phyloP scores from a whole-genome alignment of 805 yeast genomes.

The Starmerella ratchasimensis region DNA sequence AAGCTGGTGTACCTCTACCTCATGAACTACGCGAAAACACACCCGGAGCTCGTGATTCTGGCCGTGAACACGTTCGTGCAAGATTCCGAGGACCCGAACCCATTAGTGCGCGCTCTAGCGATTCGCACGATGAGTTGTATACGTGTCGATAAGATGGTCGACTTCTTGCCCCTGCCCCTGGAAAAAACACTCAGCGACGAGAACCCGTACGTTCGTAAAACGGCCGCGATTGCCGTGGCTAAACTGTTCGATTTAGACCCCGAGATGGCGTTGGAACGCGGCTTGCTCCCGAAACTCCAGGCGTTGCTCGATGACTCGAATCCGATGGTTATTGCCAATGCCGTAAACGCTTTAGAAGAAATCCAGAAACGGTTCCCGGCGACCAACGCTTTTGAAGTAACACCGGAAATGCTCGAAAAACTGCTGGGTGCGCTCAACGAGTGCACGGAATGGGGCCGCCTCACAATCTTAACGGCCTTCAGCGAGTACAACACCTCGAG shows the following conservation, averaged over 20 bases:
- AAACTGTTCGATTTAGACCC: conserved; percentile 80
- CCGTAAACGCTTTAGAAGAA: conserved; percentile 74
- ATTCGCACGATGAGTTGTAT: conserved; percentile 98
- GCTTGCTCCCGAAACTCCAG: conserved; percentile 59
- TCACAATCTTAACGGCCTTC: conserved; percentile 70
- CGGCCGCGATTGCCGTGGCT: conserved; percentile 96
- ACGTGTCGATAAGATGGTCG: conserved; percentile 87
- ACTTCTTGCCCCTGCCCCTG: conserved; percentile 83
- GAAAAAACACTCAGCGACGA: conserved; percentile 77
- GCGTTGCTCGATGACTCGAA: conserved; percentile 68
- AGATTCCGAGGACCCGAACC: conserved; percentile 94
- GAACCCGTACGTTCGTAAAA: conserved; percentile 92
- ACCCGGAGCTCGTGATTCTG: conserved; percentile 87
- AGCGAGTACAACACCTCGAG: conserved; percentile 51
- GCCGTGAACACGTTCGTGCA: conserved; percentile 94
- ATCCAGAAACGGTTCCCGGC: conserved; percentile 55
- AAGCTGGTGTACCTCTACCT: conserved; percentile 85
- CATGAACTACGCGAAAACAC: conserved; percentile 94
- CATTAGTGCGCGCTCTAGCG: conserved; percentile 88
- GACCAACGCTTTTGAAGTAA: conserved; percentile 34
- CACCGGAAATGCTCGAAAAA: conserved; percentile 33
- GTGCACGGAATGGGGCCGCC: conserved; percentile 98
- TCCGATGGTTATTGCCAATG: conserved; percentile 96
- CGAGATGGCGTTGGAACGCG: conserved; percentile 69
- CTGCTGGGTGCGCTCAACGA: conserved; percentile 79